Evolutionary conservation across 2,329 filamentous ascomycete species (phyloP).

Genomic region (Polychaeton citri): DNA sequence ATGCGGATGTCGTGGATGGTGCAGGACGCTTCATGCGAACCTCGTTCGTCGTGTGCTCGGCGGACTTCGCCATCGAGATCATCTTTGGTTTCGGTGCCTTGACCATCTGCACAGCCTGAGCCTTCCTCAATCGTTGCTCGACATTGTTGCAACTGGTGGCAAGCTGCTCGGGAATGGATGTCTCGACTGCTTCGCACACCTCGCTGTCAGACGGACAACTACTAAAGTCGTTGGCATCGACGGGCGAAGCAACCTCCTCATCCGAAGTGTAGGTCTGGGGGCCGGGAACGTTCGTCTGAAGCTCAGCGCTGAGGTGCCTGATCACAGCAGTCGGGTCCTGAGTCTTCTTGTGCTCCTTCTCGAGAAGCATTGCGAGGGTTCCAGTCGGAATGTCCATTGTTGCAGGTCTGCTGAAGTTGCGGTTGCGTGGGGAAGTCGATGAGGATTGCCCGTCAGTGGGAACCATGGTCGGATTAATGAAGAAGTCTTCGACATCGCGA

Average conservation of each 20-base stretch:
- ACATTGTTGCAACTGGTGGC: slow-evolving; percentile 8
- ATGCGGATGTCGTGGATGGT: neutral
- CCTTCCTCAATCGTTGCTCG: slow-evolving; percentile 14
- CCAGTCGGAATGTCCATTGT: neutral
- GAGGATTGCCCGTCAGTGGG: neutral
- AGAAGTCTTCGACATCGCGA: neutral
- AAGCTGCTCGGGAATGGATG: slow-evolving; percentile 11
- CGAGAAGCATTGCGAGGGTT: neutral
- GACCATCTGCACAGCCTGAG: slow-evolving; percentile 16
- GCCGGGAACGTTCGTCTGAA: neutral
- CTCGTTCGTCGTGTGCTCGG: neutral
- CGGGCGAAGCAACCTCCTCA: slow-evolving; percentile 17
- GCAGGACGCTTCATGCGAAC: neutral
- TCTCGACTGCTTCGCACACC: slow-evolving; percentile 2
- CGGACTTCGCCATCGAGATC: slow-evolving; percentile 13
- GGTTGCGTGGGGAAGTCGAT: neutral
- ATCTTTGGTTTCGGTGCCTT: slow-evolving; percentile 16
- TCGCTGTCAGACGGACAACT: slow-evolving; percentile 8
- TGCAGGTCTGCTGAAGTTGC: neutral
- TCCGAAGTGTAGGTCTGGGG: slow-evolving; percentile 14
- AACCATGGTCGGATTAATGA: neutral
- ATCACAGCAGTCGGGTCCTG: neutral
- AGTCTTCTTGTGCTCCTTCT: neutral
- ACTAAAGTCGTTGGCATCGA: slow-evolving; percentile 10
- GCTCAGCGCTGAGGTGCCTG: neutral